Evolutionary conservation across 2,329 filamentous ascomycete genomes (phyloP), one percentile per base, ranked within the genome.

Genomic region (Pleoardoris graminearum): DNA sequence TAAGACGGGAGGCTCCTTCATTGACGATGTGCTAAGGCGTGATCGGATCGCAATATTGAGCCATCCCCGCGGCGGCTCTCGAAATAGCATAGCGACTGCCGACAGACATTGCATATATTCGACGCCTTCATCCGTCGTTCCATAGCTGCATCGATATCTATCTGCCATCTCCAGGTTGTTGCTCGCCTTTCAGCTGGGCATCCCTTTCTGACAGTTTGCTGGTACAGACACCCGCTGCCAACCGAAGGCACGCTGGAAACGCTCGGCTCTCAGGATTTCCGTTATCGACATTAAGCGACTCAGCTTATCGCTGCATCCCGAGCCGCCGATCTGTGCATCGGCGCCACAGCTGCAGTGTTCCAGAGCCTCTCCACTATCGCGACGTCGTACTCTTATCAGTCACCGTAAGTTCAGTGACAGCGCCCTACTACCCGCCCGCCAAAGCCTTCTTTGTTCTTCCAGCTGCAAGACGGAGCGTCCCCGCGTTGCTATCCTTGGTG

Each of bases 1-100:
- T 53, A 54, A 58, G 59, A 65, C 35, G 36, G 21, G 57, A 54
- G 47, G 50, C 45, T 53, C 48, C 46, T 19, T 58, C 58, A 46
- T 53, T 54, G 59, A 71, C 71, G 68, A 65, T 70, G 70, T 71
- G 68, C 68, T 70, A 65, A 62, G 63, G 61, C 53, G 62, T 57
- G 52, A 66, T 66, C 41, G 44, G 49, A 50, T 51, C 59, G 65
- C 66, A 52, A 69, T 68, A 54, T 56, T 60, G 57, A 62, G 59
- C 60, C 63, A 63, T 62, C 60, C 60, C 27, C 29, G 27, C 17
- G 8, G 16, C 63, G 59, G 41, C 41, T 8, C 27, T 32, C 21
- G 27, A 36, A 25, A 33, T 48, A 16, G 23, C n/a, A 16, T 16
- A 8, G 10, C 25, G 6, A 27, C 35, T 23, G 25, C 42, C 42